Base-by-base conservation (phyloP, 1,139 yeast genomes). In the Hyphopichia khmerensis region DNA sequence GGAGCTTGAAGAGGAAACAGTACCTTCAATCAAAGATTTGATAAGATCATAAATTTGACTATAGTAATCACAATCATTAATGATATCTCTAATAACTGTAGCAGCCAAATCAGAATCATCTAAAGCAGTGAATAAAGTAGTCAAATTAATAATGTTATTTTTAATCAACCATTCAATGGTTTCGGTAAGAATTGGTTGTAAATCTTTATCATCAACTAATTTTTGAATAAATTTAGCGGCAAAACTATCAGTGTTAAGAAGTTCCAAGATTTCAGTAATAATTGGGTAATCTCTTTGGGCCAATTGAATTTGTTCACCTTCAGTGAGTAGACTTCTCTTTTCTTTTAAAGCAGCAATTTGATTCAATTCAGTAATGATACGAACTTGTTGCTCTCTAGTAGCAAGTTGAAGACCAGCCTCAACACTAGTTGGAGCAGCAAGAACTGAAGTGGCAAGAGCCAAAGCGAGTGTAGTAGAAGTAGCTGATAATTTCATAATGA, bases 41-140 rank as follows among this genome's bases (percentile, higher is more conserved):
- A 72, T 75, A 44, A 71, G 50, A 45, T 65, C 59, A 57, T 65
- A 72, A 48, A 72, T 69, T 44, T 65, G 65, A 38, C 69, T 62
- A 51, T 72, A 72, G 58, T 72, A 68, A 19, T 59, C 48, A 65
- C 78, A 72, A 55, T 72, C 69, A 45, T 47, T 50, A 50, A 72
- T 68, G 52, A 72, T 59, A 50, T 61, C 62, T 42, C 65, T 51
- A 44, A 72, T 66, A 43, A 72, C 72, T 27, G 53, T 58, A 38
- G 60, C 69, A 37, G 75, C 74, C 51, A 72, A 67, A 38, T 77
- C 77, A 34, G 77, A 71, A 44, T 72, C 71, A 49, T 67, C 67
- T 54, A 72, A 65, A 26, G 76, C 66, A 43, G 61, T 67, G 51
- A 72, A 60, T 54, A 72, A 68, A 11, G 77, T 68, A 38, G 56